These are phyloP conservation scores for Lithocarpus polystachyus DNA, from an alignment of 306 rosid species.

Conservation along the genomic window DNA sequence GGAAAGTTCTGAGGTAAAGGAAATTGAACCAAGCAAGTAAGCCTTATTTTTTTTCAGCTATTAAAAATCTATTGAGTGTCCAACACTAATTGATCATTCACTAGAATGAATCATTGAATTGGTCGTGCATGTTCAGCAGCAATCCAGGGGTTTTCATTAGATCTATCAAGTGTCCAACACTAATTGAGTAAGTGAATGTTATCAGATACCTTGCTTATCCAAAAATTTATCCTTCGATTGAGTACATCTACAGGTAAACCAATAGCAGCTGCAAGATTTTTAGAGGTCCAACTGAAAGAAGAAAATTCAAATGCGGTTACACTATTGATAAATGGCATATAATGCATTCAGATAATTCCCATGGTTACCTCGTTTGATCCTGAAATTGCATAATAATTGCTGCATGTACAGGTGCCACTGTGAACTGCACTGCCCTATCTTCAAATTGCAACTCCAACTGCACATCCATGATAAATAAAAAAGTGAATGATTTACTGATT, in stretches of 20 bases:
- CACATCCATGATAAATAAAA: neutral
- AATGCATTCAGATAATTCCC: constrained; percentile 6
- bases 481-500: neutral
- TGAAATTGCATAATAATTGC: constrained; percentile 84
- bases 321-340: constrained; percentile 4
- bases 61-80: neutral
- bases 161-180: neutral
- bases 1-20: neutral
- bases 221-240: constrained; percentile 74
- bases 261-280: constrained; percentile 70
- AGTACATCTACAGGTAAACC: constrained; percentile 71
- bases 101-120: neutral
- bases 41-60: constrained; percentile 5
- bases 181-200: neutral
- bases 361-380: constrained; percentile 60
- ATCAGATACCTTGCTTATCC: constrained; percentile 78
- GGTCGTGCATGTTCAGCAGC: neutral
- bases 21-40: neutral
- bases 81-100: neutral
- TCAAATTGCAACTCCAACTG: constrained; percentile 94
- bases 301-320: constrained; percentile 5
- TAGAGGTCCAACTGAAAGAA: constrained; percentile 78
- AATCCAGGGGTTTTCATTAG: neutral
- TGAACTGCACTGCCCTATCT: constrained; percentile 76
- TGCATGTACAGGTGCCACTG: constrained; percentile 82